These are phyloP conservation scores for Penicillium sp. DNA, from an alignment of 2,329 filamentous ascomycete genomes.

Conservation along the genomic window DNA sequence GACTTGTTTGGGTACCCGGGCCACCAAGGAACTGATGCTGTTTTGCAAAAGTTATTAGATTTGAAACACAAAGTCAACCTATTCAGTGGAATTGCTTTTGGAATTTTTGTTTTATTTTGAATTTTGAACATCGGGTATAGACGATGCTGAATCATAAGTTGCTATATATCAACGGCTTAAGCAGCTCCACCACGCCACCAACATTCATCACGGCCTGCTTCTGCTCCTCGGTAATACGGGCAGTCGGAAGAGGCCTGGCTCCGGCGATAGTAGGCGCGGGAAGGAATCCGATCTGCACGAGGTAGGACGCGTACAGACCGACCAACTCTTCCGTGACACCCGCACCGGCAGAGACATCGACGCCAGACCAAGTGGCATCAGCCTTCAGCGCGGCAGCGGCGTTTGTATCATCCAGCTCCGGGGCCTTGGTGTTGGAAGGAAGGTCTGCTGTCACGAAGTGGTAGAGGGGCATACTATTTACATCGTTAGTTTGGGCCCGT, in stretches of 20 bases:
- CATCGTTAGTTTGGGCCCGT: not conserved
- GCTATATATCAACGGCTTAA: slow-evolving; percentile 9
- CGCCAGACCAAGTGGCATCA: slow-evolving; percentile 55
- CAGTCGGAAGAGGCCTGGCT: slow-evolving; percentile 40
- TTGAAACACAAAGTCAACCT: too few relatives aligned
- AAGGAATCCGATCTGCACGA: slow-evolving; percentile 61
- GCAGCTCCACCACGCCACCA: slow-evolving; percentile 49
- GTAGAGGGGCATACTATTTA: slow-evolving; percentile 60
- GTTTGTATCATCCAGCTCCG: slow-evolving; percentile 69
- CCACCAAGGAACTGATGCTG: too few relatives aligned
- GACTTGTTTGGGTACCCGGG: too few relatives aligned
- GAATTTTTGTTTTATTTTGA: too few relatives aligned
- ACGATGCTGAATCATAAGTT: too few relatives aligned
- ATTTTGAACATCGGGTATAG: too few relatives aligned
- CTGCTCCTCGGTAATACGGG: slow-evolving; percentile 45
- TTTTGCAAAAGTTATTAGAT: too few relatives aligned
- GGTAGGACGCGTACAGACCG: slow-evolving; percentile 59
- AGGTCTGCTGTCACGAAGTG: slow-evolving; percentile 67
- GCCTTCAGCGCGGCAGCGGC: slow-evolving; percentile 59
- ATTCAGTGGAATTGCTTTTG: too few relatives aligned
- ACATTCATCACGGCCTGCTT: slow-evolving; percentile 48
- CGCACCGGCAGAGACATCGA: slow-evolving; percentile 53
- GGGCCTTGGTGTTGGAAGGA: slow-evolving; percentile 64
- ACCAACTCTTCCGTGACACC: slow-evolving; percentile 58
- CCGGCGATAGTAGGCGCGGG: slow-evolving; percentile 26